phyloP scores from a whole-genome alignment of 108 stramenopile species.

The Thalassiosira profunda region DNA sequence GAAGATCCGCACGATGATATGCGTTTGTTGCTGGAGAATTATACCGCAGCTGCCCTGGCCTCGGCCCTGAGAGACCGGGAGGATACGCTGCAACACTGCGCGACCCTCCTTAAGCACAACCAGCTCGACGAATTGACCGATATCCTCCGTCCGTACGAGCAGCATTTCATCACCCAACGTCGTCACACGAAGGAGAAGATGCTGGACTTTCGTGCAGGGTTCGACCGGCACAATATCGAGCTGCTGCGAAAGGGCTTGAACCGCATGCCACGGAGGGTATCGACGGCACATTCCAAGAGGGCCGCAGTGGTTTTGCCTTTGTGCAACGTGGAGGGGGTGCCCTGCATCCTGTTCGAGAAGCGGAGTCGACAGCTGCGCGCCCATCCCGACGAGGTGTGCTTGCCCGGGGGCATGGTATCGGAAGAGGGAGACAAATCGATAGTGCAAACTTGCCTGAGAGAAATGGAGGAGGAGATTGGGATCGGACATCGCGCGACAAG shows the following conservation, averaged over 20 bases:
- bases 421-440: slow-evolving; percentile 85
- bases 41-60: slow-evolving; percentile 91
- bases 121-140: slow-evolving; percentile 64
- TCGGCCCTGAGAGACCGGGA: slow-evolving; percentile 94
- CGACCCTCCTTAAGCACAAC: slow-evolving; percentile 73
- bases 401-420: slow-evolving; percentile 95
- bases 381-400: slow-evolving; percentile 87
- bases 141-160: slow-evolving; percentile 83
- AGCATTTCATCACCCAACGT: slow-evolving; percentile 59
- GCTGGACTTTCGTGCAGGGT: slow-evolving; percentile 72
- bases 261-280: slow-evolving; percentile 92
- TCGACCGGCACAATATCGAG: slow-evolving; percentile 71
- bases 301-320: slow-evolving; percentile 93
- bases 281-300: slow-evolving; percentile 78
- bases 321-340: slow-evolving; percentile 93
- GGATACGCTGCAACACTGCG: slow-evolving; percentile 89
- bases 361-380: slow-evolving; percentile 71
- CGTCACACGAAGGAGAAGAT: slow-evolving; percentile 50
- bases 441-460: slow-evolving; percentile 89
- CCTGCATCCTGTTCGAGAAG: slow-evolving; percentile 93
- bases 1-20: slow-evolving; percentile 95
- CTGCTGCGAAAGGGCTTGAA: slow-evolving; percentile 88
- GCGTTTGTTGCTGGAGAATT: slow-evolving; percentile 87
- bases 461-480: slow-evolving; percentile 98
- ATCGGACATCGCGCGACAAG: slow-evolving; percentile 46